Evolutionary conservation across 169 alveolate genomes (phyloP).

Genomic region (Fabrea salina): DNA sequence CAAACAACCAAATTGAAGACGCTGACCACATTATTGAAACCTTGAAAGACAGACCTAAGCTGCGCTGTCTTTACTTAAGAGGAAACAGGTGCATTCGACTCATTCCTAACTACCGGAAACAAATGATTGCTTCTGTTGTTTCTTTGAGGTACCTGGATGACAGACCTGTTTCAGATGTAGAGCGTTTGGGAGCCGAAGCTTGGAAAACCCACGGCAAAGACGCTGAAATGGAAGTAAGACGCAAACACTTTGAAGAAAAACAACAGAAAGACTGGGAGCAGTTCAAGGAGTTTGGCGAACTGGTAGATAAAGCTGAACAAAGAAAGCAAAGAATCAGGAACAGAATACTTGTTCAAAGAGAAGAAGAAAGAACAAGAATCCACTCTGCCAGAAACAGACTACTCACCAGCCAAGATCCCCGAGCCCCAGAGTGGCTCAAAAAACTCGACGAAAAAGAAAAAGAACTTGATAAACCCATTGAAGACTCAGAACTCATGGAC

Average conservation of each 20-base stretch:
- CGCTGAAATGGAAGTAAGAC: constrained; percentile 81
- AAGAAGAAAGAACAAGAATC: not conserved
- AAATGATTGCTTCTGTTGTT: constrained; percentile 71
- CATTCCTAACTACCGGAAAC: constrained; percentile 79
- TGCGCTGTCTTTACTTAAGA: constrained; percentile 80
- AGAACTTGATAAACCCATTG: constrained; percentile 1
- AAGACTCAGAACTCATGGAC: too few relatives aligned
- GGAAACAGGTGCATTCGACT: constrained; percentile 79
- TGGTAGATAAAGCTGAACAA: not conserved
- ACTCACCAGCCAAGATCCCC: not conserved
- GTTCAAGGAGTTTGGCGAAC: not conserved
- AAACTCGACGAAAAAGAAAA: not conserved
- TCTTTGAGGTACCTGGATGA: constrained; percentile 83
- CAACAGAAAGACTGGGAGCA: constrained; percentile 62
- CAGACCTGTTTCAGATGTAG: constrained; percentile 85
- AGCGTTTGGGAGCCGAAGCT: constrained; percentile 85
- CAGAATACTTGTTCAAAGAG: not conserved
- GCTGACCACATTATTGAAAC: constrained; percentile 74
- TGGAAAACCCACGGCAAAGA: constrained; percentile 86
- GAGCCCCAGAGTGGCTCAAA: not conserved
- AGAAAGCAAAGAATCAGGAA: not conserved
- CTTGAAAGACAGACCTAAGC: constrained; percentile 64
- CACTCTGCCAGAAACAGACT: not conserved
- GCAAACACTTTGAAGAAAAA: constrained; percentile 65
- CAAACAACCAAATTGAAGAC: constrained; percentile 78